Percentiles rank a stretch among this genome's conserved stretches.
These are phyloP conservation scores for Cryptosporidium xiaoi DNA, from an alignment of 169 alveolate species.

Conservation along the genomic window DNA sequence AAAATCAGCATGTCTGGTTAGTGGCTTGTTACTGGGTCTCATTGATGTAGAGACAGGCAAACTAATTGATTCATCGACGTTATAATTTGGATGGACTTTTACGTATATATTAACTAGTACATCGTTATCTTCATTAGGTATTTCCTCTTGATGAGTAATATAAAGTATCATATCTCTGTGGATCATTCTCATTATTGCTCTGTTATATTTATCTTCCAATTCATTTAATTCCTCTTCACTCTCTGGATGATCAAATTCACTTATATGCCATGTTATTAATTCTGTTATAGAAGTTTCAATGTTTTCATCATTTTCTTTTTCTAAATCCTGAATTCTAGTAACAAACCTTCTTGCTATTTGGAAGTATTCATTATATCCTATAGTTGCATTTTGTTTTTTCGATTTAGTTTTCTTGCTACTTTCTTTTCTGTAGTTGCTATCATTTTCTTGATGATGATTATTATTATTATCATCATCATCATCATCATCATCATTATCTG, in stretches of 20 bases:
- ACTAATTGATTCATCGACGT: background rate
- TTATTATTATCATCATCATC: background rate
- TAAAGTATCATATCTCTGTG: conserved; percentile 68
- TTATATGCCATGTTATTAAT: conserved; percentile 58
- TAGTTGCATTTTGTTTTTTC: conserved; percentile 22
- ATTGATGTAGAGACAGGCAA: conserved; percentile 27
- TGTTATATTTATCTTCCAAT: conserved; percentile 31
- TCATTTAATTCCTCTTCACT: conserved; percentile 63
- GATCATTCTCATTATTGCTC: conserved; percentile 64
- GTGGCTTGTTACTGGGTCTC: background rate
- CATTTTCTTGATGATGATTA: background rate
- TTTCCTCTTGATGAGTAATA: conserved; percentile 57
- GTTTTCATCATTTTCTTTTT: conserved; percentile 4
- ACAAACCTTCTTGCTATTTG: conserved; percentile 63
- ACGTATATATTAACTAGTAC: conserved; percentile 7
- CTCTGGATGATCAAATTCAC: conserved; percentile 64
- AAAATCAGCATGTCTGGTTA: conserved; percentile 61
- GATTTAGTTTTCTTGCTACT: background rate
- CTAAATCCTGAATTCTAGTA: conserved; percentile 2
- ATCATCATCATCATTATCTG: conserved; percentile 1
- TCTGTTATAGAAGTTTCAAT: conserved; percentile 11
- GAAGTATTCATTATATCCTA: conserved; percentile 57
- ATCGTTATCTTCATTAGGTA: conserved; percentile 13
- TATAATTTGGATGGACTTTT: conserved; percentile 61
- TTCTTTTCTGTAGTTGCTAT: background rate